These are phyloP conservation scores for Didymella keratinophila DNA, from an alignment of 2,329 filamentous ascomycete species.

Conservation along the genomic window DNA sequence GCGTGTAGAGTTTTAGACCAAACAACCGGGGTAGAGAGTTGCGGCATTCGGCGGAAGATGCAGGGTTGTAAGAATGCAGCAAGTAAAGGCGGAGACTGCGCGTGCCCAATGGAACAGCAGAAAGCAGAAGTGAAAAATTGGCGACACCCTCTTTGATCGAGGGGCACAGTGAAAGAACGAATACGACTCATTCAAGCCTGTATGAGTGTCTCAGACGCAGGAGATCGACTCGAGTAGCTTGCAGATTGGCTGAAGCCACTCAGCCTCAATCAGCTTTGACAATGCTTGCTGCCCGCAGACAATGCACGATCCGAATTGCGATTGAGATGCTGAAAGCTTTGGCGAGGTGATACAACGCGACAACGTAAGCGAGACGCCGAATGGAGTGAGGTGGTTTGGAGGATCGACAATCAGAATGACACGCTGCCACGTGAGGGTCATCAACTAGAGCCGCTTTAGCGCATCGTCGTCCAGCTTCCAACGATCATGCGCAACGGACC, in stretches of 20 bases:
- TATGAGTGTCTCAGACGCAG: conserved; percentile 6
- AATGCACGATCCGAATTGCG: conserved; percentile 13
- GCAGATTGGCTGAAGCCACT: conserved; percentile 3
- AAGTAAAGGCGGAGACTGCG: conserved; percentile 12
- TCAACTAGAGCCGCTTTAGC: conserved; percentile 10
- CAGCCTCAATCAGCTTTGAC: conserved; percentile 8
- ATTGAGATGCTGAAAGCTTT: conserved; percentile 3
- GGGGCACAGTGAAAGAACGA: conserved; percentile 1
- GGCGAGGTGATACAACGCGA: conserved; percentile 22
- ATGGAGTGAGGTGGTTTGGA: conserved; percentile 20
- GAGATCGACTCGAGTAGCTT: not conserved
- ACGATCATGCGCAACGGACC: not conserved
- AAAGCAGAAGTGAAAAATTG: conserved; percentile 1
- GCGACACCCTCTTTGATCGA: conserved; percentile 3
- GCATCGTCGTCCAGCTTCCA: conserved; percentile 2
- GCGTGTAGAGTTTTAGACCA: conserved; percentile 3
- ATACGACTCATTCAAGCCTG: conserved; percentile 1
- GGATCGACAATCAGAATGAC: conserved; percentile 19
- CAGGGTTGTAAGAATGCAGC: conserved; percentile 17
- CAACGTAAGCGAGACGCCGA: conserved; percentile 21
- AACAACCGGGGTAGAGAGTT: conserved; percentile 5
- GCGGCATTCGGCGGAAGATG: conserved; percentile 24
- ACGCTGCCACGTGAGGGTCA: conserved; percentile 20
- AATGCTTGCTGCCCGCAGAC: conserved; percentile 19
- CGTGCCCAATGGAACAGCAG: conserved; percentile 7